A percentile compares a stretch with the other conserved stretches of the same genome.
phyloP scores from a whole-genome alignment of 257 asterid species.

The Paraleonurus japonicus region DNA sequence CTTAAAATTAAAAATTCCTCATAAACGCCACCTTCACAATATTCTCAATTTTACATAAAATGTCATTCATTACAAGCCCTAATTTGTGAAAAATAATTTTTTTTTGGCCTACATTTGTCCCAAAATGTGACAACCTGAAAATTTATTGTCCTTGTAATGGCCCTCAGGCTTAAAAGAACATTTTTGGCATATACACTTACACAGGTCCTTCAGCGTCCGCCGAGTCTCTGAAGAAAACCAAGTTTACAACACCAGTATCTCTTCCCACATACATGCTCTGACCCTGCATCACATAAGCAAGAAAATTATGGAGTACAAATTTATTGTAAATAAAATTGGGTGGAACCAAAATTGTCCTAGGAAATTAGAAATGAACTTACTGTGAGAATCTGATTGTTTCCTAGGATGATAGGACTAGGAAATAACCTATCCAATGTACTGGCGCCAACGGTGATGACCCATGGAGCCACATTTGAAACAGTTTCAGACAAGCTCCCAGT shows the following conservation, averaged over 20 bases:
- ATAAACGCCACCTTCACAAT: too few species aligned
- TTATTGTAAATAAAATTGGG: not conserved
- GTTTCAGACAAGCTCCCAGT: conserved; percentile 34
- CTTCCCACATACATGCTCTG: conserved; percentile 30
- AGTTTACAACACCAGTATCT: conserved; percentile 23
- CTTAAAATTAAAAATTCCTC: too few species aligned
- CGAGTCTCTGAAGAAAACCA: conserved; percentile 1
- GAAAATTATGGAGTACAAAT: not conserved
- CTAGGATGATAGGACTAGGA: conserved; percentile 32
- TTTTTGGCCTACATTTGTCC: too few species aligned
- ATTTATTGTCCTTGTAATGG: too few species aligned
- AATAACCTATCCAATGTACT: conserved; percentile 33
- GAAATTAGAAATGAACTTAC: conserved; percentile 17
- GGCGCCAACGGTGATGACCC: conserved; percentile 47
- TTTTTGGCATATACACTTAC: too few species aligned
- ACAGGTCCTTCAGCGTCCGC: not conserved
- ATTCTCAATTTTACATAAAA: too few species aligned
- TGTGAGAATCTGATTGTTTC: conserved; percentile 22
- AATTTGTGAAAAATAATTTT: too few species aligned
- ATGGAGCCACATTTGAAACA: conserved; percentile 30
- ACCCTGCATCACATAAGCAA: conserved; percentile 27
- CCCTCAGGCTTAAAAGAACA: too few species aligned
- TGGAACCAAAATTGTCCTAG: not conserved
- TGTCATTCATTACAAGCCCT: too few species aligned
- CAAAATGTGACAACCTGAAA: too few species aligned